phyloP scores from a whole-genome alignment of 2,329 filamentous ascomycete species.

The Aureobasidium sp. region DNA sequence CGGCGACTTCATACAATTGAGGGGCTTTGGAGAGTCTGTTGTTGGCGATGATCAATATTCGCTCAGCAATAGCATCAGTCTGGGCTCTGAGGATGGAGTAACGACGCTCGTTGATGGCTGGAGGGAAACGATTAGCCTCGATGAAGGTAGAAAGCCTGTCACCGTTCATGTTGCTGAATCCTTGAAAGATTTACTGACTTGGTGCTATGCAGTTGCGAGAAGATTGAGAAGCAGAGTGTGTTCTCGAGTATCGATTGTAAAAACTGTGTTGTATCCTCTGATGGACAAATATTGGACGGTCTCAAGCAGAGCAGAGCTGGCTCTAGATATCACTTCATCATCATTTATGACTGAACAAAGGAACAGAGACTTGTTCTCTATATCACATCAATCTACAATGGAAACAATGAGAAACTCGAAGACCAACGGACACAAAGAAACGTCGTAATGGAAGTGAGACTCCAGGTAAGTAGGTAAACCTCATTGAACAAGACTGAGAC shows the following conservation, averaged over 20 bases:
- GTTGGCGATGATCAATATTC: background rate
- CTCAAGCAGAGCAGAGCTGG: background rate
- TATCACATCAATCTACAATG: too few species aligned
- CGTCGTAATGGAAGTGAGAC: background rate
- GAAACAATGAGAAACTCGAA: background rate
- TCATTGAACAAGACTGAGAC: background rate
- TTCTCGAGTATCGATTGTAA: too few species aligned
- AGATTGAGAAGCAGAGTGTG: background rate
- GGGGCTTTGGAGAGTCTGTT: background rate
- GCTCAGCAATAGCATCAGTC: background rate
- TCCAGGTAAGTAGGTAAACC: background rate
- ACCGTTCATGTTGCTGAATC: background rate
- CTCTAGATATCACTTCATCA: background rate
- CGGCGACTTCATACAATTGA: background rate
- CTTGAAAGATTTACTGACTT: background rate
- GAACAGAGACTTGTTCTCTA: too few species aligned
- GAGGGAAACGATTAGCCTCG: constrained; percentile 15
- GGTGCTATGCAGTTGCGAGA: background rate
- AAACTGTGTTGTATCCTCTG: background rate
- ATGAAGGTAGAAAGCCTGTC: constrained; percentile 1
- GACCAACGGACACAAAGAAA: background rate
- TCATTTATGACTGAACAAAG: background rate
- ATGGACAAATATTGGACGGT: background rate
- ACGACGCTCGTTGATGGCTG: constrained; percentile 2
- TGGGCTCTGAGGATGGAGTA: constrained; percentile 6